Evolutionary conservation across 139 green algal species (phyloP).

Genomic region (Closterium sp.): DNA sequence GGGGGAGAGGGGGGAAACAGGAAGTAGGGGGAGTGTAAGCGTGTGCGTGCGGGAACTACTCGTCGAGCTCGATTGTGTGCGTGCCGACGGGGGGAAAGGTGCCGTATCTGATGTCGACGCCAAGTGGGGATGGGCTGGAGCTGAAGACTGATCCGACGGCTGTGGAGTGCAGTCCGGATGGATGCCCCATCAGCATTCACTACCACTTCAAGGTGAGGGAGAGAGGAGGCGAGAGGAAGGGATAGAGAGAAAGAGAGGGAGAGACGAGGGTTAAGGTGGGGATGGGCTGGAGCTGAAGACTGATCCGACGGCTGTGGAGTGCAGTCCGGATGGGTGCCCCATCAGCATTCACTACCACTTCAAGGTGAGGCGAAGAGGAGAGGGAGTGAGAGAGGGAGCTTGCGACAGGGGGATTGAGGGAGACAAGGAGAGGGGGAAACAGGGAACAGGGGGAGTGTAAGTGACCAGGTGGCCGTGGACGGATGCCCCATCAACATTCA

Average conservation of each 20-base stretch:
- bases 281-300: no score
- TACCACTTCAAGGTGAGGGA: not conserved
- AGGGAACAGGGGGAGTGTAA: no score
- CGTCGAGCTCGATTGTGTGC: no score
- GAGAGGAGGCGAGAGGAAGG: no score
- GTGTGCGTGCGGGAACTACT: constrained; percentile 36
- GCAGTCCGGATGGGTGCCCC: constrained; percentile 30
- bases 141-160: no score
- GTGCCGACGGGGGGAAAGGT: not conserved
- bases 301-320: no score
- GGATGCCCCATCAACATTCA: constrained; percentile 32
- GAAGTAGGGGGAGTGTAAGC: no score
- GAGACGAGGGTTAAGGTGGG: not conserved
- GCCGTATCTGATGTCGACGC: not conserved
- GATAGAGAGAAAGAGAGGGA: not conserved
- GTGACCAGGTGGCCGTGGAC: not conserved
- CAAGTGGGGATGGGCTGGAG: not conserved
- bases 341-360: constrained; percentile 34
- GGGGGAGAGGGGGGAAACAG: no score
- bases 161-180: constrained; percentile 27
- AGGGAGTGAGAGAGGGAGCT: no score
- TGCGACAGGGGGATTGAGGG: no score
- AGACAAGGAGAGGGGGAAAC: no score
- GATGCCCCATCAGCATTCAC: constrained; percentile 29
- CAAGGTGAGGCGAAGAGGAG: not conserved